Evolutionary conservation across 257 asterid genomes (phyloP).

Genomic region (Catharanthus roseus): DNA sequence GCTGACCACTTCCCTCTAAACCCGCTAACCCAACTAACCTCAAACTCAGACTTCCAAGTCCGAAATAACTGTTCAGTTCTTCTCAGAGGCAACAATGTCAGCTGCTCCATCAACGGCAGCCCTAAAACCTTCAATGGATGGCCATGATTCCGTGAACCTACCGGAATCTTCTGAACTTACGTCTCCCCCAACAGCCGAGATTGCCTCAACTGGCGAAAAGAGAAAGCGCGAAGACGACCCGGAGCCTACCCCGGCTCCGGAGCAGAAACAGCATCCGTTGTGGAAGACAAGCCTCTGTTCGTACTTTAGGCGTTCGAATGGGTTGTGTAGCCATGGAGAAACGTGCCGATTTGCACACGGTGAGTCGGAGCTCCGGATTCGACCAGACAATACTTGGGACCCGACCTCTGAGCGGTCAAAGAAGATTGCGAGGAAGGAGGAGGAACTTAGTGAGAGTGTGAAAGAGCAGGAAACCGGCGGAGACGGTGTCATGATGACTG

Average conservation of each 20-base stretch:
- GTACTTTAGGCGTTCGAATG: slow-evolving; percentile 58
- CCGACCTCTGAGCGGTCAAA: slow-evolving; percentile 87
- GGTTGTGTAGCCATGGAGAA: slow-evolving; percentile 71
- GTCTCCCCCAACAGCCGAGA: slow-evolving; percentile 19
- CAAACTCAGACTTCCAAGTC: neutral
- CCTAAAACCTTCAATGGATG: slow-evolving; percentile 45
- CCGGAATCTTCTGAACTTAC: slow-evolving; percentile 14
- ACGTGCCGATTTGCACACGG: slow-evolving; percentile 83
- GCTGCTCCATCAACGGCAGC: slow-evolving; percentile 32
- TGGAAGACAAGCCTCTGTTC: slow-evolving; percentile 92
- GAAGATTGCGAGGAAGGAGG: slow-evolving; percentile 49
- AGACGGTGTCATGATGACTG: slow-evolving; percentile 80
- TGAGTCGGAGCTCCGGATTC: slow-evolving; percentile 69
- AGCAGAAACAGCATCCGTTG: slow-evolving; percentile 42
- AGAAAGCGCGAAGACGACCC: slow-evolving; percentile 49
- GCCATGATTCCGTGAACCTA: slow-evolving; percentile 29
- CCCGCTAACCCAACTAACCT: neutral
- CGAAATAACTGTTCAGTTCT: neutral
- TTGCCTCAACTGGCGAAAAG: slow-evolving; percentile 34
- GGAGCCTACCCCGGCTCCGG: slow-evolving; percentile 20
- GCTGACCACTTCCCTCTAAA: neutral
- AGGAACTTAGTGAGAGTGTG: slow-evolving; percentile 13
- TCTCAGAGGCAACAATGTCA: slow-evolving; percentile 25
- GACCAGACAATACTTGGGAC: slow-evolving; percentile 91
- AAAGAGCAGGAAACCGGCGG: slow-evolving; percentile 17